phyloP scores from a whole-genome alignment of 805 yeast species.

The Candida ulmi region DNA sequence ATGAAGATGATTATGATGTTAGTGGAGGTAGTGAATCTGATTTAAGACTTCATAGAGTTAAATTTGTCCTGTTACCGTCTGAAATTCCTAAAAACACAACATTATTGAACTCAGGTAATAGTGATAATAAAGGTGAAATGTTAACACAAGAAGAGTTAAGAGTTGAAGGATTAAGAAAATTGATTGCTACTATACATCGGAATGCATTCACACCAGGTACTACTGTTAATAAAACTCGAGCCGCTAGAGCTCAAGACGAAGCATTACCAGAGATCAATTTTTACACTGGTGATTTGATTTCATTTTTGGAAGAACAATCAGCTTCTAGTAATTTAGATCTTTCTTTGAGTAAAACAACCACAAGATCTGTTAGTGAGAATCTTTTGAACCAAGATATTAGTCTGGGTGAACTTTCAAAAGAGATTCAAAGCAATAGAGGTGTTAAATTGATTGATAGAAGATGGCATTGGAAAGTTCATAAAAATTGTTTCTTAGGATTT shows the following conservation, averaged over 20 bases:
- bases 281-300: conserved; percentile 79
- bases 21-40: conserved; percentile 36
- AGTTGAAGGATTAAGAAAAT: conserved; percentile 78
- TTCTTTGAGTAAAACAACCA: background rate
- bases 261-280: conserved; percentile 71
- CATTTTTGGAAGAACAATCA: conserved; percentile 48
- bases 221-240: conserved; percentile 13
- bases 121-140: conserved; percentile 44
- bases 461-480: conserved; percentile 85
- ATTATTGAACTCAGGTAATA: conserved; percentile 25
- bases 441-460: conserved; percentile 68
- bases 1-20: conserved; percentile 70
- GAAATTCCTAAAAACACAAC: conserved; percentile 52
- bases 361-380: conserved; percentile 20
- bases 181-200: conserved; percentile 58
- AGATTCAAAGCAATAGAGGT: conserved; percentile 62
- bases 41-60: conserved; percentile 52
- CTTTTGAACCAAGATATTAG: conserved; percentile 45
- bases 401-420: conserved; percentile 49
- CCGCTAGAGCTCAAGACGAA: conserved; percentile 34
- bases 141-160: conserved; percentile 81
- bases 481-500: conserved; percentile 76
- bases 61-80: conserved; percentile 81
- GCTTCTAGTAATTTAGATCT: conserved; percentile 17
- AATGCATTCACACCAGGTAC: conserved; percentile 45